These are phyloP conservation scores for Petunia axillaris DNA, from an alignment of 257 asterid genomes.

Conservation along the genomic window DNA sequence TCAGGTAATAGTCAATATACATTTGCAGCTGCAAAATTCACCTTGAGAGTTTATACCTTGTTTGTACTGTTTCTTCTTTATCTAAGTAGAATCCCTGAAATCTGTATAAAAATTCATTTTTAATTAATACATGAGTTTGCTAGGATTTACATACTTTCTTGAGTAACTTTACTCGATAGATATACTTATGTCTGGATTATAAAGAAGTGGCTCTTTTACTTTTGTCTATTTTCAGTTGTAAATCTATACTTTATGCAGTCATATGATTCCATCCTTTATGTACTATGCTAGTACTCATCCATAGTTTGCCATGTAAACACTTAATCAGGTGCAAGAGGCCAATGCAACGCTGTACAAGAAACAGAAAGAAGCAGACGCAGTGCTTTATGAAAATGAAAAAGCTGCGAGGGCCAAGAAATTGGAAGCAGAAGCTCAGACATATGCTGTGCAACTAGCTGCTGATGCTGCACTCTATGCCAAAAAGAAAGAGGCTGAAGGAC, in stretches of 20 bases:
- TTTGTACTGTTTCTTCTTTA: background rate
- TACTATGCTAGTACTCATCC: background rate
- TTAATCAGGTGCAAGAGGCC: conserved; percentile 58
- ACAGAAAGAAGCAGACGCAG: conserved; percentile 63
- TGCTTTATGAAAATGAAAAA: conserved; percentile 51
- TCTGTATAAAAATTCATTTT: background rate
- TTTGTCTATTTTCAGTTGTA: background rate
- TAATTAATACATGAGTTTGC: background rate
- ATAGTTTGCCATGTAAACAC: background rate
- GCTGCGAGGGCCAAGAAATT: conserved; percentile 56
- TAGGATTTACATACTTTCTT: background rate
- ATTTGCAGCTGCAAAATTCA: too few species aligned
- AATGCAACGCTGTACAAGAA: conserved; percentile 68
- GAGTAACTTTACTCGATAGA: background rate
- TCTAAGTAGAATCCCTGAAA: background rate
- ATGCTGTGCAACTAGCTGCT: conserved; percentile 39
- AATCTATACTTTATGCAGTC: background rate
- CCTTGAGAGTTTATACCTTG: background rate
- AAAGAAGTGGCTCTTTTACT: background rate
- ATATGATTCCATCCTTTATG: background rate
- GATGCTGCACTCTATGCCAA: conserved; percentile 61
- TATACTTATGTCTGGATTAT: background rate
- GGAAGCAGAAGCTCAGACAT: conserved; percentile 52
- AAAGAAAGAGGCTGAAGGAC: conserved; percentile 68
- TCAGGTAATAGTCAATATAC: background rate